These are phyloP conservation scores for Aphanomyces stellatus DNA, from an alignment of 352 stramenopile species.

Conservation along the genomic window DNA sequence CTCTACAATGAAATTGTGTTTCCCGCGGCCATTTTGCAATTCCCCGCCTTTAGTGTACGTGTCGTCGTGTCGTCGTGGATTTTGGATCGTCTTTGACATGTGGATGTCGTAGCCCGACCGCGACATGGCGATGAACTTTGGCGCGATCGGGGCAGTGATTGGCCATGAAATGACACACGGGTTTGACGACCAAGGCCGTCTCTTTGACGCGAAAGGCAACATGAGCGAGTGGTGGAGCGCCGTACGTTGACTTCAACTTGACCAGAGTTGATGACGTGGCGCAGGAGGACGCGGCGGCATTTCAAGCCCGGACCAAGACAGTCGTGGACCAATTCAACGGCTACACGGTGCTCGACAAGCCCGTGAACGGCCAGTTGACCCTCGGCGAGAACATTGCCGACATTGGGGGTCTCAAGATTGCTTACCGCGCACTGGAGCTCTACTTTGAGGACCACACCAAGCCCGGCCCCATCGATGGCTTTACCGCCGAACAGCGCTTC, in stretches of 20 bases:
- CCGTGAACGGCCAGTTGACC: constrained; percentile 71
- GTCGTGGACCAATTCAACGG: constrained; percentile 51
- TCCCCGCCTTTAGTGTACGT: constrained; percentile 82
- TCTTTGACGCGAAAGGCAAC: constrained; percentile 85
- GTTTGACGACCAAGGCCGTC: constrained; percentile 89
- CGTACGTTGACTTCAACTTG: no score
- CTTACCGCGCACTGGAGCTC: constrained; percentile 51
- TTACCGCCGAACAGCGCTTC: constrained; percentile 52
- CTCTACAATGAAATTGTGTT: constrained; percentile 91
- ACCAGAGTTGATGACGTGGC: no score
- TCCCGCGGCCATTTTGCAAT: constrained; percentile 91
- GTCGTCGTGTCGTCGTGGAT: constrained; percentile 37
- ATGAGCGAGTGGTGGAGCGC: constrained; percentile 90
- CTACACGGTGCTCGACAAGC: constrained; percentile 43
- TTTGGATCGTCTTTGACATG: not conserved
- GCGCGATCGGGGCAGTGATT: constrained; percentile 88
- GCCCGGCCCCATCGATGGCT: constrained; percentile 36
- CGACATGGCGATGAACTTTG: constrained; percentile 89
- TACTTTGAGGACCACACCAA: constrained; percentile 30
- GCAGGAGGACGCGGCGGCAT: constrained; percentile 68
- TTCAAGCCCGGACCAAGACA: constrained; percentile 42
- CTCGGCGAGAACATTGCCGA: constrained; percentile 82
- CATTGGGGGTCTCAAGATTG: constrained; percentile 73
- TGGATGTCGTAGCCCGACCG: constrained; percentile 31
- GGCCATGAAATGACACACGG: constrained; percentile 95